Conservation (phyloP, 768 basidiomycete genomes). For the Kwoniella newhampshirensis region DNA sequence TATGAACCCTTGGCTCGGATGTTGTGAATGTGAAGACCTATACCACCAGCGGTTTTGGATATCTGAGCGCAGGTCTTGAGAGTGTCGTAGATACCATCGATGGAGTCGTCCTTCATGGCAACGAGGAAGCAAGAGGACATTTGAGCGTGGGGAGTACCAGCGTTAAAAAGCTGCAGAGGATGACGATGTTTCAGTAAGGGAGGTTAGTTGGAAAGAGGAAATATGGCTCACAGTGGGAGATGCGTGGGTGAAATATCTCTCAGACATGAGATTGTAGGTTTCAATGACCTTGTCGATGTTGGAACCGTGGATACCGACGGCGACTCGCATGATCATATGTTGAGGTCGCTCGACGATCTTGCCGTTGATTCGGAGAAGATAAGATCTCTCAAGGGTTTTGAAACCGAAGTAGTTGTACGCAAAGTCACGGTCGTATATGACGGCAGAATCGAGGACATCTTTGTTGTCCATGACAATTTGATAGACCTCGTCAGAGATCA, state of each 20-base stretch:
- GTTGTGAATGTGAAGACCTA: constrained; percentile 91
- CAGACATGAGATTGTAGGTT: constrained; percentile 90
- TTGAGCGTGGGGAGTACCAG: constrained; percentile 93
- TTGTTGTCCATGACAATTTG: constrained; percentile 77
- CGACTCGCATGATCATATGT: constrained; percentile 99
- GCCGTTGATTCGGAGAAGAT: constrained; percentile 89
- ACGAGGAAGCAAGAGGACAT: constrained; percentile 94
- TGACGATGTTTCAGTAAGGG: constrained; percentile 2
- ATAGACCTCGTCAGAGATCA: constrained; percentile 89
- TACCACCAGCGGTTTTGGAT: constrained; percentile 97
- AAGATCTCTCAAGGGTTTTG: constrained; percentile 98
- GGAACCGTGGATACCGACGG: constrained; percentile 89
- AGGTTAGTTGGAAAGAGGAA: too few relatives aligned
- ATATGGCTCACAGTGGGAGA: constrained; percentile 65
- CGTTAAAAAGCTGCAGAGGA: constrained; percentile 74
- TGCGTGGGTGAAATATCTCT: constrained; percentile 97
- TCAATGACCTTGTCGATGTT: constrained; percentile 86
- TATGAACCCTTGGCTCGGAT: constrained; percentile 92
- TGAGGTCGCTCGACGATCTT: constrained; percentile 96
- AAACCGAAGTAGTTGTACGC: constrained; percentile 98
- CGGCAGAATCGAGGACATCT: constrained; percentile 79
- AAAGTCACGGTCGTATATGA: constrained; percentile 98
- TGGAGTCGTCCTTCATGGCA: constrained; percentile 97
- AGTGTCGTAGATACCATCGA: constrained; percentile 98
- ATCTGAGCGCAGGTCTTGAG: constrained; percentile 98